Evolutionary conservation across 306 rosid species (phyloP).

Genomic region (Rosa persica): DNA sequence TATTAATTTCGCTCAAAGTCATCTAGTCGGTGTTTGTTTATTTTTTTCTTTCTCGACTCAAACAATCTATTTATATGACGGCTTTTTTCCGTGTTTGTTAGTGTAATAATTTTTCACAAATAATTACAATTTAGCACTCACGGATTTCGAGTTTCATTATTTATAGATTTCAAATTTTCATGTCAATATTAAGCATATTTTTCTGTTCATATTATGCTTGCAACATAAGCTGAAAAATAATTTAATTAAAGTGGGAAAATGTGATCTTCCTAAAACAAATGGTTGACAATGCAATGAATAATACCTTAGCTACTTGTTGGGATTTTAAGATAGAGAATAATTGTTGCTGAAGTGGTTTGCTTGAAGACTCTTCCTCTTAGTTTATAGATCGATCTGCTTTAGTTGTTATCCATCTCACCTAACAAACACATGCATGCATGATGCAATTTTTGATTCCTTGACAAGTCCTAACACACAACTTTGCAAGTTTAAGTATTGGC

Average conservation of each 20-base stretch:
- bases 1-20: not conserved
- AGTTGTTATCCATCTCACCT: conserved; percentile 2
- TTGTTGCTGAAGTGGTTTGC: not conserved
- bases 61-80: too few species aligned
- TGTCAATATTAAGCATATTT: too few species aligned
- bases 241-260: too few species aligned
- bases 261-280: not conserved
- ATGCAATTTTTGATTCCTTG: not conserved
- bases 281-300: not conserved
- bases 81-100: too few species aligned
- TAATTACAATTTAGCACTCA: too few species aligned
- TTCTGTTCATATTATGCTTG: not conserved
- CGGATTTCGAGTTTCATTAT: too few species aligned
- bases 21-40: too few species aligned
- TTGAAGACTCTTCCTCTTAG: not conserved
- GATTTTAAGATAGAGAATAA: not conserved
- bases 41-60: too few species aligned
- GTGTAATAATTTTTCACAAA: too few species aligned
- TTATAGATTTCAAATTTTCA: too few species aligned
- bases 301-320: not conserved
- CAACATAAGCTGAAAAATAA: not conserved
- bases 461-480: not conserved
- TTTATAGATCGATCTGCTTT: conserved; percentile 3
- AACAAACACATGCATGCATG: not conserved
- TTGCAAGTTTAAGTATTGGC: not conserved